A percentile compares a stretch with the other conserved stretches of the same genome.
phyloP scores from a whole-genome alignment of 1,284 basidiomycete species.

The Apiotrichum porosum region DNA sequence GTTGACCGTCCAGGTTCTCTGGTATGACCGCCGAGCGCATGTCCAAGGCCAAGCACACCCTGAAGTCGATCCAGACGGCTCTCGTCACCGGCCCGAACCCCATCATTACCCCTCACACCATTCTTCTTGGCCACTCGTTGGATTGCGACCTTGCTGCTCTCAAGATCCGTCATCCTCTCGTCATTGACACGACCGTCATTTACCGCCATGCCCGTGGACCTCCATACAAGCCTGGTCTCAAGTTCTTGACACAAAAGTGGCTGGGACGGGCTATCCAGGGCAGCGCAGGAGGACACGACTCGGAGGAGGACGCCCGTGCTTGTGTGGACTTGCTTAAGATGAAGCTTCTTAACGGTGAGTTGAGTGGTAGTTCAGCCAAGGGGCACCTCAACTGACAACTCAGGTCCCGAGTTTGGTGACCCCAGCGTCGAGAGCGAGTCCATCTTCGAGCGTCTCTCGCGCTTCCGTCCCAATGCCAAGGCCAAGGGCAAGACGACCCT shows the following conservation, averaged over 20 bases:
- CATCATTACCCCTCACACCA: slow-evolving; percentile 60
- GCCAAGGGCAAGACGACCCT: slow-evolving; percentile 53
- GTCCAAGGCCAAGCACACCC: slow-evolving; percentile 63
- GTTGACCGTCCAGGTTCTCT: slow-evolving; percentile 62
- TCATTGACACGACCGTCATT: slow-evolving; percentile 81
- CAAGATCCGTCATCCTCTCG: slow-evolving; percentile 71
- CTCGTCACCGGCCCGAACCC: slow-evolving; percentile 55
- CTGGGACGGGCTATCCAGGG: slow-evolving; percentile 74
- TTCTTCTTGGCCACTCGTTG: slow-evolving; percentile 88
- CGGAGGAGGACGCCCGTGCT: slow-evolving; percentile 82
- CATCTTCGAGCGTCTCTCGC: slow-evolving; percentile 71
- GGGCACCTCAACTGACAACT: neutral
- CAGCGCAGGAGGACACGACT: slow-evolving; percentile 75
- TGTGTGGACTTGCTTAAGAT: slow-evolving; percentile 74
- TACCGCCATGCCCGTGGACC: slow-evolving; percentile 86
- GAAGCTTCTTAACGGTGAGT: slow-evolving; percentile 66
- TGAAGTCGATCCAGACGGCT: slow-evolving; percentile 67
- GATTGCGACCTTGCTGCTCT: slow-evolving; percentile 84
- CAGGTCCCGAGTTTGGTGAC: slow-evolving; percentile 74
- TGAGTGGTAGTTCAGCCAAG: neutral
- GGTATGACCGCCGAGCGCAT: slow-evolving; percentile 77
- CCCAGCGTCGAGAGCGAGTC: slow-evolving; percentile 71
- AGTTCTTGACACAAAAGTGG: slow-evolving; percentile 89
- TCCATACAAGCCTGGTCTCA: slow-evolving; percentile 83
- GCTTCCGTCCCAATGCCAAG: slow-evolving; percentile 44